Evolutionary conservation across 352 stramenopile genomes (phyloP).

Genomic region (Phytophthora pisi): DNA sequence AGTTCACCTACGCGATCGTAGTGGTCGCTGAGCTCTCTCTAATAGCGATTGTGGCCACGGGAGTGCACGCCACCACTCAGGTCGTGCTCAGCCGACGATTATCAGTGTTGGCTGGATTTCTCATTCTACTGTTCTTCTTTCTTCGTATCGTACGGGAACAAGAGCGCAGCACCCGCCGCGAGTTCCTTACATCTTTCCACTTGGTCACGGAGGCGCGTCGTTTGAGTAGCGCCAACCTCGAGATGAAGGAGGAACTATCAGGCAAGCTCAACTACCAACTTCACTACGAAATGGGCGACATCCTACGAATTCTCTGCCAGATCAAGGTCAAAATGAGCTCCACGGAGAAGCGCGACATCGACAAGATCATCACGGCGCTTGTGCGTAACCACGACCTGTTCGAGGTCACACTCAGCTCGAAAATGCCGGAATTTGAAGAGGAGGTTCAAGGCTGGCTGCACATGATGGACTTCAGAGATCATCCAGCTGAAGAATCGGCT

Average conservation of each 20-base stretch:
- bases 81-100: slow-evolving; percentile 32
- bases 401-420: slow-evolving; percentile 57
- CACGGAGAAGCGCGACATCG: slow-evolving; percentile 56
- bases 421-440: slow-evolving; percentile 66
- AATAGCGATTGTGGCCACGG: slow-evolving; percentile 39
- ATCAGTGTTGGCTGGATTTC: slow-evolving; percentile 36
- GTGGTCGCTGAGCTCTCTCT: slow-evolving; percentile 46
- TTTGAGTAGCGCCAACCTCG: slow-evolving; percentile 69
- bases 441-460: slow-evolving; percentile 76
- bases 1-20: slow-evolving; percentile 59
- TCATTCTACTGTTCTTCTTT: slow-evolving; percentile 40
- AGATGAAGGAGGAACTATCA: slow-evolving; percentile 70
- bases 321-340: slow-evolving; percentile 69
- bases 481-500: slow-evolving; percentile 17
- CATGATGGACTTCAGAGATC: slow-evolving; percentile 68
- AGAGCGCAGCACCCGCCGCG: slow-evolving; percentile 46
- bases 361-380: slow-evolving; percentile 76
- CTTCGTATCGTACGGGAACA: slow-evolving; percentile 51
- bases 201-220: slow-evolving; percentile 60
- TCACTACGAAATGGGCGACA: slow-evolving; percentile 79
- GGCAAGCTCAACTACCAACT: slow-evolving; percentile 68
- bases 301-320: slow-evolving; percentile 71
- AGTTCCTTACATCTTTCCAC: slow-evolving; percentile 64
- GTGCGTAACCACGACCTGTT: slow-evolving; percentile 72
- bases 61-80: slow-evolving; percentile 26